phyloP scores from a whole-genome alignment of 2,329 filamentous ascomycete genomes.

The Phaeosphaeria sp. region DNA sequence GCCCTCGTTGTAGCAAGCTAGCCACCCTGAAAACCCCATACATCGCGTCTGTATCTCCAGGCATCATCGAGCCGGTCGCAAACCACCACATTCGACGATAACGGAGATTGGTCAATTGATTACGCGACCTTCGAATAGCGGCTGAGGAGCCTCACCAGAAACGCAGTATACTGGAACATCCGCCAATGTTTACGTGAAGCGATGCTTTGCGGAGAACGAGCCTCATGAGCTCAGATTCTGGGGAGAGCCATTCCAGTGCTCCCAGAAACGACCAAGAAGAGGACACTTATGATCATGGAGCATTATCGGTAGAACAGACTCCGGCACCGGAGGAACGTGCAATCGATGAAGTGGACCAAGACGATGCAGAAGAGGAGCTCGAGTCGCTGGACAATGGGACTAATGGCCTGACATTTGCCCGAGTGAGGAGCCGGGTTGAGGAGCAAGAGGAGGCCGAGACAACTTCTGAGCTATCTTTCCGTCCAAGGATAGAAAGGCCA shows the following conservation, averaged over 20 bases:
- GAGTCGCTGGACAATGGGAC: slow-evolving; percentile 25
- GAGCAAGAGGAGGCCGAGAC: slow-evolving; percentile 29
- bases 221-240: slow-evolving; percentile 74
- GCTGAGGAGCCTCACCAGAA: slow-evolving; percentile 1
- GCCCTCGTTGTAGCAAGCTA: neutral
- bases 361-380: slow-evolving; percentile 29
- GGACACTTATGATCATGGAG: slow-evolving; percentile 52
- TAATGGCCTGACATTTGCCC: slow-evolving; percentile 43
- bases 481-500: slow-evolving; percentile 20
- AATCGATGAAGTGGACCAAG: slow-evolving; percentile 19
- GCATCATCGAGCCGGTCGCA: neutral
- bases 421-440: slow-evolving; percentile 28
- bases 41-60: neutral
- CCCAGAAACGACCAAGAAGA: slow-evolving; percentile 55
- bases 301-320: slow-evolving; percentile 61
- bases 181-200: slow-evolving; percentile 49
- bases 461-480: slow-evolving; percentile 26
- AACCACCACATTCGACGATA: neutral
- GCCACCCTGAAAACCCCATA: neutral
- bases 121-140: slow-evolving; percentile 9
- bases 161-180: neutral
- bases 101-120: slow-evolving; percentile 7
- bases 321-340: slow-evolving; percentile 6
- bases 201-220: slow-evolving; percentile 59
- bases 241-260: slow-evolving; percentile 67